Percentiles rank a stretch among this genome's conserved stretches.
phyloP scores from a whole-genome alignment of 2,329 filamentous ascomycete genomes.

The Onygenales sp. region DNA sequence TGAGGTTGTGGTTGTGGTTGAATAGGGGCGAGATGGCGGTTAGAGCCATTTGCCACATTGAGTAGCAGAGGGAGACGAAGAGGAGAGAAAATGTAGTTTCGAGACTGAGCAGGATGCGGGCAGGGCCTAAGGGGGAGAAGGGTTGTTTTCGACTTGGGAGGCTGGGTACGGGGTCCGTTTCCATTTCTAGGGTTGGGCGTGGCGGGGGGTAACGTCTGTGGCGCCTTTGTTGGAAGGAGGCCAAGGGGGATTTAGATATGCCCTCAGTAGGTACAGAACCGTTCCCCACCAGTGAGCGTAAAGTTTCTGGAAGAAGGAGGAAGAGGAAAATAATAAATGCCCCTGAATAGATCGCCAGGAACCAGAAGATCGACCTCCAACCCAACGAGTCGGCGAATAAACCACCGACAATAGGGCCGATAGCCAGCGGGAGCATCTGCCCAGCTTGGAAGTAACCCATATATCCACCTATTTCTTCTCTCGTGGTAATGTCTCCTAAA shows the following conservation, averaged over 20 bases:
- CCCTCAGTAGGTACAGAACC: constrained; percentile 11
- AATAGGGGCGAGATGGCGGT: constrained; percentile 45
- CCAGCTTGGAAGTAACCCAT: constrained; percentile 34
- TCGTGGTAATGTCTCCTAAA: constrained; percentile 33
- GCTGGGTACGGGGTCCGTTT: constrained; percentile 34
- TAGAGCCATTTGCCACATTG: constrained; percentile 48
- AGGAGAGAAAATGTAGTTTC: constrained; percentile 36
- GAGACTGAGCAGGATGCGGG: constrained; percentile 40
- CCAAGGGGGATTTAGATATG: constrained; percentile 13
- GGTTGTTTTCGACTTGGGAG: constrained; percentile 6
- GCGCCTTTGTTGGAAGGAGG: constrained; percentile 9
- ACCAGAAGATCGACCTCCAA: constrained; percentile 38
- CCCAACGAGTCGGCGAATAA: constrained; percentile 26
- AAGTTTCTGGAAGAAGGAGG: constrained; percentile 32
- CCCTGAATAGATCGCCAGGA: constrained; percentile 29
- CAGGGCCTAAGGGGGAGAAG: constrained; percentile 22
- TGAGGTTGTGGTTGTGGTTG: constrained; percentile 32
- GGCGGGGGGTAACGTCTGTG: constrained; percentile 3
- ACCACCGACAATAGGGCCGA: constrained; percentile 37
- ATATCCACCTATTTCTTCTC: constrained; percentile 31
- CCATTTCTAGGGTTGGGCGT: constrained; percentile 5
- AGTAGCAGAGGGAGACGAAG: constrained; percentile 43
- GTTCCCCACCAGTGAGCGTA: constrained; percentile 27
- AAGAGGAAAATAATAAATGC: constrained; percentile 24
- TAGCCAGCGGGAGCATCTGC: constrained; percentile 24